Evolutionary conservation across 2,329 filamentous ascomycete genomes (phyloP).

Genomic region (Ophiocordyceps unilateralis): DNA sequence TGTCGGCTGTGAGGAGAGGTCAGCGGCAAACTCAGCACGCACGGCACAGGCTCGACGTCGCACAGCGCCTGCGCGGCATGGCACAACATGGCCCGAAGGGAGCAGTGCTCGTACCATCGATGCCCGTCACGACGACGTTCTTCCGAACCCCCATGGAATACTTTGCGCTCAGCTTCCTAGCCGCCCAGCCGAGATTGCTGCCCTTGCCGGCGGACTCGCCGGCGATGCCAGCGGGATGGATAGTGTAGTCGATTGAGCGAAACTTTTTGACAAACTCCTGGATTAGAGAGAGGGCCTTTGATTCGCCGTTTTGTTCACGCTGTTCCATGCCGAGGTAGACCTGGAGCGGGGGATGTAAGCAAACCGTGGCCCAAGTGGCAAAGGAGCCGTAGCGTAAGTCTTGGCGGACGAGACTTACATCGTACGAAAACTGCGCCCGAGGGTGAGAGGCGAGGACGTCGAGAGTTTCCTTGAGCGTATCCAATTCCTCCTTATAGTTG

Average conservation of each 20-base stretch:
- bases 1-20: slow-evolving; percentile 36
- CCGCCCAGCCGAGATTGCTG: slow-evolving; percentile 58
- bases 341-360: slow-evolving; percentile 18
- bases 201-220: slow-evolving; percentile 58
- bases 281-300: slow-evolving; percentile 45
- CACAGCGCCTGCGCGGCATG: background rate
- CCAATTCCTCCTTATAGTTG: slow-evolving; percentile 58
- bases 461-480: slow-evolving; percentile 50
- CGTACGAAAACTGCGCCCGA: slow-evolving; percentile 45
- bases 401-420: slow-evolving; percentile 37
- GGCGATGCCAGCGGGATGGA: slow-evolving; percentile 48
- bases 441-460: slow-evolving; percentile 51
- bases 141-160: slow-evolving; percentile 35
- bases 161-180: slow-evolving; percentile 44
- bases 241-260: slow-evolving; percentile 46
- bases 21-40: background rate
- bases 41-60: background rate
- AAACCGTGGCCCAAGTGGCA: slow-evolving; percentile 1
- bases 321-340: slow-evolving; percentile 59
- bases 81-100: background rate
- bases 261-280: slow-evolving; percentile 47
- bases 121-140: slow-evolving; percentile 52
- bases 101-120: slow-evolving; percentile 42
- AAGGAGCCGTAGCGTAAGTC: background rate
- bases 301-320: slow-evolving; percentile 41